Evolutionary conservation across 1,139 yeast genomes (phyloP).

Genomic region (Suhomyces ambrosiae): DNA sequence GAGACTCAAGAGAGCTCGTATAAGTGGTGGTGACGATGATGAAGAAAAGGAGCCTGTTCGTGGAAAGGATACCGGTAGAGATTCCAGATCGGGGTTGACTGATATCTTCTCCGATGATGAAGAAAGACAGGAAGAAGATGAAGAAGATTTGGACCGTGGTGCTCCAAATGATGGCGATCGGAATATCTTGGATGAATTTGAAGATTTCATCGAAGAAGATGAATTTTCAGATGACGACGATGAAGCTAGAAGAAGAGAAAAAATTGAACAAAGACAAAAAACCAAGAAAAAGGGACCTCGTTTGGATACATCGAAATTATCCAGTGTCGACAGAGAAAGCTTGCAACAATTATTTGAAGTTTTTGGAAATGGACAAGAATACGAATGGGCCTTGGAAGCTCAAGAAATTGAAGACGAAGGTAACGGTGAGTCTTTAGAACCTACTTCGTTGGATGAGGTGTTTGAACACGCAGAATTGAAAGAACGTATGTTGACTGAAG

Average conservation of each 20-base stretch:
- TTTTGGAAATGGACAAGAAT: slow-evolving; percentile 96
- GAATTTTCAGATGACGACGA: slow-evolving; percentile 93
- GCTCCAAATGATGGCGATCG: slow-evolving; percentile 38
- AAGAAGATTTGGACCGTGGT: slow-evolving; percentile 35
- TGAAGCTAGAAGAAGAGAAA: slow-evolving; percentile 44
- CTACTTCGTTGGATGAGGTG: slow-evolving; percentile 77
- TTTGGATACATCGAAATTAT: slow-evolving; percentile 59
- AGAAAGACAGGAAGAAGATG: slow-evolving; percentile 42
- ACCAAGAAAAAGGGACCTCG: slow-evolving; percentile 41
- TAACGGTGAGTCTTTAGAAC: slow-evolving; percentile 54
- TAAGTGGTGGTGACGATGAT: slow-evolving; percentile 29
- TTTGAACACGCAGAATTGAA: slow-evolving; percentile 93
- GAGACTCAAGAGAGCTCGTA: slow-evolving; percentile 72
- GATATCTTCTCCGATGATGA: slow-evolving; percentile 90
- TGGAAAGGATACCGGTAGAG: slow-evolving; percentile 18
- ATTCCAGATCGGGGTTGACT: slow-evolving; percentile 48
- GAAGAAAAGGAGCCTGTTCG: slow-evolving; percentile 31
- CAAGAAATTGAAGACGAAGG: slow-evolving; percentile 72
- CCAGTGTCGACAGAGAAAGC: slow-evolving; percentile 88
- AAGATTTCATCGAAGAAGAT: slow-evolving; percentile 96
- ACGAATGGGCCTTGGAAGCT: slow-evolving; percentile 96
- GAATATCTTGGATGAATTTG: slow-evolving; percentile 75
- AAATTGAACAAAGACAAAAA: slow-evolving; percentile 43
- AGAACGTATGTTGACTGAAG: slow-evolving; percentile 88
- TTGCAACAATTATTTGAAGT: slow-evolving; percentile 91